A percentile compares a stretch with the other conserved stretches of the same genome.
Conservation (phyloP, 768 basidiomycete genomes). For the Suillus placidus region DNA sequence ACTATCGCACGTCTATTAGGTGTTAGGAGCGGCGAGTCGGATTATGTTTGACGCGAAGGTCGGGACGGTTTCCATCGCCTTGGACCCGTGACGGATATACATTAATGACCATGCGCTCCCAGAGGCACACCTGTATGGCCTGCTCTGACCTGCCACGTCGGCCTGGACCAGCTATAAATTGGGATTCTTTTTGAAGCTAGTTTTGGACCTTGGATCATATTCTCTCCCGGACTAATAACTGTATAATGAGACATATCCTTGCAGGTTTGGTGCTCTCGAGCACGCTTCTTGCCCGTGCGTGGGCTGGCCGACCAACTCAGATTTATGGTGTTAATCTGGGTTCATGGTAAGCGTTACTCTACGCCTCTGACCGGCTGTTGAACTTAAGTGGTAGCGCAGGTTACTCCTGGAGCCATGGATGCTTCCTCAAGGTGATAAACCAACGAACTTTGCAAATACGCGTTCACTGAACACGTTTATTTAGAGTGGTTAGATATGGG, state of each 20-base stretch:
- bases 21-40: not conserved
- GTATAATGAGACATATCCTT: constrained; percentile 23
- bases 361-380: not conserved
- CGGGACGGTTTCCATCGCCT: not conserved
- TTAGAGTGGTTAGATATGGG: constrained; percentile 78
- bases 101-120: not conserved
- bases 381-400: constrained; percentile 42
- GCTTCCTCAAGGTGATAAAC: constrained; percentile 59
- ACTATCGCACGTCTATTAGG: not conserved
- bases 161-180: not conserved
- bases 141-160: not conserved
- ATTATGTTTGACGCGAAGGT: not conserved
- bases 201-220: not conserved
- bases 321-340: constrained; percentile 76
- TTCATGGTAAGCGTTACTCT: constrained; percentile 48
- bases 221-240: not conserved
- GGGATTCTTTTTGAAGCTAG: not conserved
- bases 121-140: not conserved
- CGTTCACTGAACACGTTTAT: constrained; percentile 4
- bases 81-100: not conserved
- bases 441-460: not conserved
- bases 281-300: constrained; percentile 19
- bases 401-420: constrained; percentile 82
- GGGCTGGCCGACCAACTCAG: constrained; percentile 38
- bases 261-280: constrained; percentile 18